Evolutionary conservation across 108 stramenopile species (phyloP), one percentile per base, ranked within the genome.

Genomic region (Cyclotella kingstonii): DNA sequence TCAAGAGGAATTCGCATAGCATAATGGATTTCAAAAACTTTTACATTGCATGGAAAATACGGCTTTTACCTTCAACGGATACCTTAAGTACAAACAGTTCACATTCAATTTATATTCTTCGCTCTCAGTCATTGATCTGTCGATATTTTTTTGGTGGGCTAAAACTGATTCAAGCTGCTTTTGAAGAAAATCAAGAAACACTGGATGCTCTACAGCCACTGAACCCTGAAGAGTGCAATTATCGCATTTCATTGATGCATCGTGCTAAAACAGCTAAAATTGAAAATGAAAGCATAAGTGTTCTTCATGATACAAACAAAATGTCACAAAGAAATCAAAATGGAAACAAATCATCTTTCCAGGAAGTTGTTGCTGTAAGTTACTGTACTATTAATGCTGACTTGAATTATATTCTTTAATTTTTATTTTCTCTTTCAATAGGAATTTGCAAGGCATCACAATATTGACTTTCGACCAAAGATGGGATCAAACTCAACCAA

Each of bases 81-180:
- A n/a, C 35, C 10, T 6, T 54, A 21, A 41, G 47, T 15, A 36
- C 29, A 28, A 31, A 58, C 11, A 45, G n/a, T 31, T 38, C 59
- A 29, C 74, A 60, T 2, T 33, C 81, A n/a, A 52, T 56, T 2
- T n/a, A 40, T 1, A 14, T 76, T 9, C 60, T 87, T 39, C 71
- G 47, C 43, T 55, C 71, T 0, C 89, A 93, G 58, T 46, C 45
- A 6, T 49, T 57, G 35, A 69, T 87, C 36, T 93, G 92, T 57
- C 68, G 84, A 8, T 75, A 81, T 9, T 89, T 90, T 30, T 88
- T 66, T 53, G 72, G 82, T 8, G 80, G 82, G 11, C 54, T 89
- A 19, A 68, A 57, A 58, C 86, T 93, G 81, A 82, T 88, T 30
- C 54, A 83, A 51, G 69, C 76, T 17, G 49, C 53, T 28, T 11